Percentiles rank a stretch among this genome's conserved stretches.
Evolutionary conservation across 768 basidiomycete genomes (phyloP).

Genomic region (Boletus huronensis): DNA sequence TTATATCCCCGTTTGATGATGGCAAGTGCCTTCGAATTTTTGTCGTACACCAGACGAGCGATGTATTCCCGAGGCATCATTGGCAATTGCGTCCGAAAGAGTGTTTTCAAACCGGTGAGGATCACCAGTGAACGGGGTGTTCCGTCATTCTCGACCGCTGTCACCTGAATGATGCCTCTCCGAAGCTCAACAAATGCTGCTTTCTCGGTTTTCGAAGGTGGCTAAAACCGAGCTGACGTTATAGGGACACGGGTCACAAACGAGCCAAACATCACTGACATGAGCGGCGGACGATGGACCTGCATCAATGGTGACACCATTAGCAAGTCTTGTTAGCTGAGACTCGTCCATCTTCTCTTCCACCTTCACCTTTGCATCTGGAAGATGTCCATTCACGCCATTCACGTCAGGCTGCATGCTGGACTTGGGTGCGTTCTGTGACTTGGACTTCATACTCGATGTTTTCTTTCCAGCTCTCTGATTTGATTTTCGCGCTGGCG

Average conservation of each 20-base stretch:
- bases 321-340: conserved; percentile 72
- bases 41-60: conserved; percentile 89
- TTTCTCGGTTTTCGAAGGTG: conserved; percentile 63
- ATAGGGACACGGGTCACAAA: neutral
- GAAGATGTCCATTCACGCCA: conserved; percentile 44
- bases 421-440: conserved; percentile 51
- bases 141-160: conserved; percentile 80
- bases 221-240: conserved; percentile 34
- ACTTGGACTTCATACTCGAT: conserved; percentile 56
- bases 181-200: conserved; percentile 77
- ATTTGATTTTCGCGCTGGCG: conserved; percentile 29
- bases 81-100: conserved; percentile 95
- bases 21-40: conserved; percentile 87
- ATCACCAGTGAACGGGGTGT: conserved; percentile 76
- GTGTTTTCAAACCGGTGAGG: conserved; percentile 91
- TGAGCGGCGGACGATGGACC: conserved; percentile 42
- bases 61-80: conserved; percentile 99
- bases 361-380: conserved; percentile 55
- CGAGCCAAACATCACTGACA: conserved; percentile 35
- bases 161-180: conserved; percentile 77
- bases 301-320: conserved; percentile 76
- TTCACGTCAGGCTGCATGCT: conserved; percentile 37
- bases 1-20: conserved; percentile 94
- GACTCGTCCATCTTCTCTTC: conserved; percentile 80
- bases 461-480: conserved; percentile 54